Conservation (phyloP, 2,329 filamentous ascomycete genomes). For the Paramyrothecium roridum region DNA sequence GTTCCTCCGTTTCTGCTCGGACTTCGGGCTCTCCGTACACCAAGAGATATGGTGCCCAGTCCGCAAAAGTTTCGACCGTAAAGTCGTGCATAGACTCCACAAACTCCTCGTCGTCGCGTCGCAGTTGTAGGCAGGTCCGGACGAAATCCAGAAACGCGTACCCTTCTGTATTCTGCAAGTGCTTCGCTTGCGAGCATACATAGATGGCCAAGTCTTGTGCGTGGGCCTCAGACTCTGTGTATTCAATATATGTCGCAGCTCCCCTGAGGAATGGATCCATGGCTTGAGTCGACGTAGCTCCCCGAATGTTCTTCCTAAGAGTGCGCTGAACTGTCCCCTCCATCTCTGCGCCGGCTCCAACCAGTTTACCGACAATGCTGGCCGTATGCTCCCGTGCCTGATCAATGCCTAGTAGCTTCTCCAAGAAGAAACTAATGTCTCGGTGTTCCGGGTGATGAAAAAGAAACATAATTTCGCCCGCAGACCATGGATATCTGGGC, state of each 20-base stretch:
- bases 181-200: conserved; percentile 38
- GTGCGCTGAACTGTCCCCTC: conserved; percentile 50
- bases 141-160: conserved; percentile 45
- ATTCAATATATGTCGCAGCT: conserved; percentile 49
- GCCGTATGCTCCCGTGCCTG: conserved; percentile 51
- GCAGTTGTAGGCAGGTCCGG: conserved; percentile 21
- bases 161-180: conserved; percentile 45
- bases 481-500: conserved; percentile 39
- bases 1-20: conserved; percentile 35
- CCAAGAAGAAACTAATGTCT: conserved; percentile 51
- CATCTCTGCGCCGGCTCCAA: conserved; percentile 48
- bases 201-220: conserved; percentile 39
- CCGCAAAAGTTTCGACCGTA: conserved; percentile 25
- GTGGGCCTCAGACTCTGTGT: conserved; percentile 28
- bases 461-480: conserved; percentile 42
- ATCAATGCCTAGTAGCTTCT: conserved; percentile 63
- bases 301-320: conserved; percentile 51
- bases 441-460: conserved; percentile 31
- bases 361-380: conserved; percentile 54
- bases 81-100: conserved; percentile 12
- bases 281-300: conserved; percentile 35
- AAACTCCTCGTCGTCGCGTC: conserved; percentile 21
- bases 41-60: conserved; percentile 51
- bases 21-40: conserved; percentile 42
- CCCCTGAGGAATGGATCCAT: conserved; percentile 57